These are phyloP conservation scores for Populus trichocarpa DNA, from an alignment of 441 rosid species.

Conservation along the genomic window DNA sequence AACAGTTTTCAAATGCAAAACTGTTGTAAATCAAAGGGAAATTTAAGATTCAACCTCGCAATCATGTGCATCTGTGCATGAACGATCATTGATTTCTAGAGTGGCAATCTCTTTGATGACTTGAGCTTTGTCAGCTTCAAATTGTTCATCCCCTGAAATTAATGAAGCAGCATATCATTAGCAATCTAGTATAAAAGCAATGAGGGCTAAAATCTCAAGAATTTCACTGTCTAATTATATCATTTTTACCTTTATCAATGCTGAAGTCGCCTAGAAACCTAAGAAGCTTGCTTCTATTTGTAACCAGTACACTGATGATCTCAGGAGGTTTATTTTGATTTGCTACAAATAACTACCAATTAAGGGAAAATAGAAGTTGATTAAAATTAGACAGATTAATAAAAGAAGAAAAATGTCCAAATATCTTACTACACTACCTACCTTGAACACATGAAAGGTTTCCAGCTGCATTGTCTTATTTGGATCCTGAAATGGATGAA, in stretches of 20 bases:
- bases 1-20: not conserved
- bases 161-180: not conserved
- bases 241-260: constrained; percentile 43
- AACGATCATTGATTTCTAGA: constrained; percentile 34
- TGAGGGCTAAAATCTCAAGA: not conserved
- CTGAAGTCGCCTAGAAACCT: constrained; percentile 44
- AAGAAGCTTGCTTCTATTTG: constrained; percentile 55
- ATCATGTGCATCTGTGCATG: constrained; percentile 15
- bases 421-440: no score
- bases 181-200: not conserved
- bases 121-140: constrained; percentile 53
- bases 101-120: constrained; percentile 47
- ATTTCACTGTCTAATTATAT: not conserved
- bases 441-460: constrained; percentile 73
- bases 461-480: constrained; percentile 53
- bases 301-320: constrained; percentile 37
- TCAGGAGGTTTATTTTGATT: constrained; percentile 62
- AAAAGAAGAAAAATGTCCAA: not conserved
- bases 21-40: not conserved
- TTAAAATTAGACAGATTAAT: not conserved
- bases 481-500: constrained; percentile 42
- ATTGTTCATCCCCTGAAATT: constrained; percentile 48
- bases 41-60: constrained; percentile 22
- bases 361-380: not conserved
- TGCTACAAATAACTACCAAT: constrained; percentile 53